These are phyloP conservation scores for Globisporangium apiculatum DNA, from an alignment of 352 stramenopile species.

Conservation along the genomic window DNA sequence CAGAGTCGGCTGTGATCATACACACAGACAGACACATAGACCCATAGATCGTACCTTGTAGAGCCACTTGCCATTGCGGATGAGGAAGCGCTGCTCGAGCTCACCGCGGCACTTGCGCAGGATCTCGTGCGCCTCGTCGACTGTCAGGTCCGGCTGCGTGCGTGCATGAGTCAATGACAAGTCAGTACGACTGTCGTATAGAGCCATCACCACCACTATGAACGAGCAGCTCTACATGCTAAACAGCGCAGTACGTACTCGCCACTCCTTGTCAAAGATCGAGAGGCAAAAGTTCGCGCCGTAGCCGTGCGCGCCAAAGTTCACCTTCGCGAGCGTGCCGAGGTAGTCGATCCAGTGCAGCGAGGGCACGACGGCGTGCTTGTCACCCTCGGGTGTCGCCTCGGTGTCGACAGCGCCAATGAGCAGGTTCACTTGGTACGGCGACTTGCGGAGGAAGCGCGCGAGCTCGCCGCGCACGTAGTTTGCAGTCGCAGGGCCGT, in stretches of 20 bases:
- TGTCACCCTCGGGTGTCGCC: conserved; percentile 19
- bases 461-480: conserved; percentile 80
- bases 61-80: conserved; percentile 82
- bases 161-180: neutral
- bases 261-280: conserved; percentile 86
- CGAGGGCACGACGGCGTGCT: conserved; percentile 31
- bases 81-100: conserved; percentile 78
- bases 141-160: conserved; percentile 54
- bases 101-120: conserved; percentile 77
- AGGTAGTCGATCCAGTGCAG: conserved; percentile 90
- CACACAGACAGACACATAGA: too few relatives aligned
- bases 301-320: conserved; percentile 85
- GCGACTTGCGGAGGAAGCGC: conserved; percentile 69
- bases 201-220: neutral
- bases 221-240: too few relatives aligned
- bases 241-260: conserved; percentile 20
- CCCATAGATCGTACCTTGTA: conserved; percentile 41
- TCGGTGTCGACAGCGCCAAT: conserved; percentile 64
- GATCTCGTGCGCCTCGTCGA: conserved; percentile 68
- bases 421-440: conserved; percentile 84
- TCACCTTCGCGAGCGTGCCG: conserved; percentile 77
- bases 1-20: neutral
- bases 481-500: conserved; percentile 74
- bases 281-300: conserved; percentile 79
- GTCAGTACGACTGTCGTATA: neutral